Evolutionary conservation across 768 basidiomycete genomes (phyloP).

Genomic region (Psilocybe sp.): DNA sequence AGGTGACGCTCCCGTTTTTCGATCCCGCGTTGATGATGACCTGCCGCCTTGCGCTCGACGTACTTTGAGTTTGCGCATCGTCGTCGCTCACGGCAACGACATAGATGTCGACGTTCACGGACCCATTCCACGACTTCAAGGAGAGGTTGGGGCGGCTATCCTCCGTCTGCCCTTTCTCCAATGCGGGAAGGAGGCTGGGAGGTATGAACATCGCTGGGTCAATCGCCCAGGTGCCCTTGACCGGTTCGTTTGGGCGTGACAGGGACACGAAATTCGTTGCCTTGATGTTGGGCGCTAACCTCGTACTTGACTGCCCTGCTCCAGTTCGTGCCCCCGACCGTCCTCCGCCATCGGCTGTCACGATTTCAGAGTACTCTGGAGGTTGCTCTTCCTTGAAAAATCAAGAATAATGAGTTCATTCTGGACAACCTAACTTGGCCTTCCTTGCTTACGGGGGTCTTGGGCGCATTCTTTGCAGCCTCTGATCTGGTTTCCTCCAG

Average conservation of each 20-base stretch:
- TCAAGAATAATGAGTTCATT: too few species aligned
- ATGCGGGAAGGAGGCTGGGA: constrained; percentile 32
- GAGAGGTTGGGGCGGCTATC: constrained; percentile 36
- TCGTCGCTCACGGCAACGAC: constrained; percentile 19
- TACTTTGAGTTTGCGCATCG: not conserved
- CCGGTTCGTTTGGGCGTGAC: constrained; percentile 21
- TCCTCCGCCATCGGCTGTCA: too few species aligned
- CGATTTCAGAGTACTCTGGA: too few species aligned
- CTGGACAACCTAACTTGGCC: too few species aligned
- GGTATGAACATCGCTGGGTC: constrained; percentile 42
- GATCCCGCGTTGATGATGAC: constrained; percentile 18
- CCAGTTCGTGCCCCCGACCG: too few species aligned
- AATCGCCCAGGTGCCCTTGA: constrained; percentile 39
- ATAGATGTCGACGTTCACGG: constrained; percentile 38
- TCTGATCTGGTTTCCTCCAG: too few species aligned
- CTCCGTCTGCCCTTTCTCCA: constrained; percentile 32
- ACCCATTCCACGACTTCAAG: constrained; percentile 29
- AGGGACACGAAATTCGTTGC: constrained; percentile 32
- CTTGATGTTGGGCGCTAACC: constrained; percentile 17
- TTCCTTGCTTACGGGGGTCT: too few species aligned
- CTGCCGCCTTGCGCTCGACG: constrained; percentile 5
- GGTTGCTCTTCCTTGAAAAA: too few species aligned
- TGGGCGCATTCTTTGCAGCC: too few species aligned
- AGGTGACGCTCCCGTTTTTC: constrained; percentile 18
- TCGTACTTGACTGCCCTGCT: too few species aligned